Percentiles rank a stretch among this genome's conserved stretches.
phyloP scores from a whole-genome alignment of 202 grass and related monocot species.

The Dendrocalamus latiflorus region DNA sequence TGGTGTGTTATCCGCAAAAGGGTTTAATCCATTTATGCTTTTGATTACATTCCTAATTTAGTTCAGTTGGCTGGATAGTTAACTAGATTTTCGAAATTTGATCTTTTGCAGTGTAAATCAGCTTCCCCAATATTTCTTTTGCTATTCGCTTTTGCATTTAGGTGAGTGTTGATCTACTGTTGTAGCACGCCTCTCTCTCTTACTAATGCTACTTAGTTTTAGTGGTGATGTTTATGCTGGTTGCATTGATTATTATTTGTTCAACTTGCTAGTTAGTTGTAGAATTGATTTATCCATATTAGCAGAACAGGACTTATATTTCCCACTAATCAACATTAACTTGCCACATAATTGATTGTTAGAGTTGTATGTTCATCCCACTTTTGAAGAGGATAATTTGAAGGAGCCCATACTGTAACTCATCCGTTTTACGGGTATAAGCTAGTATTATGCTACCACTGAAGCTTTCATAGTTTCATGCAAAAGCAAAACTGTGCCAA shows the following conservation, averaged over 20 bases:
- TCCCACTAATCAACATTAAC: neutral
- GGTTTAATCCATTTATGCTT: neutral
- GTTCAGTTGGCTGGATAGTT: constrained; percentile 2
- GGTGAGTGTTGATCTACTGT: constrained; percentile 48
- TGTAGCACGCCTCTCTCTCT: neutral
- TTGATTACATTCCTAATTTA: neutral
- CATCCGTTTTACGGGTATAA: neutral
- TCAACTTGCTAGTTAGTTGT: neutral
- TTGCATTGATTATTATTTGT: neutral
- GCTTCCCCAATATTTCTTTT: constrained; percentile 93
- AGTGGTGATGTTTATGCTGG: neutral
- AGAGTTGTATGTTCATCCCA: neutral
- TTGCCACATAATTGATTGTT: neutral
- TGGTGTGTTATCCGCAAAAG: constrained; percentile 49
- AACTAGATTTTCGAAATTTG: constrained; percentile 6
- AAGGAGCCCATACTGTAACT: neutral
- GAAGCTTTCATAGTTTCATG: neutral
- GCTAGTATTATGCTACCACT: neutral
- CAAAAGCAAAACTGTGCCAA: neutral
- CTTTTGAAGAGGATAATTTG: constrained; percentile 11
- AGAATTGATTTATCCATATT: neutral
- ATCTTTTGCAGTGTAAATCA: constrained; percentile 95
- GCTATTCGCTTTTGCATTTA: constrained; percentile 95
- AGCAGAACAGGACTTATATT: neutral
- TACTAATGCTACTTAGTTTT: neutral